Evolutionary conservation across 805 yeast species (phyloP).

Genomic region (Scheffersomyces amazonensis): DNA sequence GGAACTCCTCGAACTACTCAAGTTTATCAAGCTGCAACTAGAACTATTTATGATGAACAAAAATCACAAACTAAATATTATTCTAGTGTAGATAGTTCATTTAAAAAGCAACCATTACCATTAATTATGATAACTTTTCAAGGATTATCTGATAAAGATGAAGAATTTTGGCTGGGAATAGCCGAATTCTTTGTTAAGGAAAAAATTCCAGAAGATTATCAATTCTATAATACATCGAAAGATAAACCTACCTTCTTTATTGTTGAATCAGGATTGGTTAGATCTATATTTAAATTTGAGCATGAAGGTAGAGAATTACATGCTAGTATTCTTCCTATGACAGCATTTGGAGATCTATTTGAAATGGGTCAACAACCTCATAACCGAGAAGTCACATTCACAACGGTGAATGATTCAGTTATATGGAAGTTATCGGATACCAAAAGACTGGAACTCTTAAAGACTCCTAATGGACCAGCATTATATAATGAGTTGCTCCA

Average conservation of each 20-base stretch:
- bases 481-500: slow-evolving; percentile 62
- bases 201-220: slow-evolving; percentile 42
- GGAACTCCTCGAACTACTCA: slow-evolving; percentile 53
- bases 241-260: slow-evolving; percentile 53
- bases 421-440: slow-evolving; percentile 64
- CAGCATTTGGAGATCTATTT: slow-evolving; percentile 65
- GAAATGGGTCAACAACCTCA: slow-evolving; percentile 21
- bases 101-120: slow-evolving; percentile 57
- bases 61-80: slow-evolving; percentile 46
- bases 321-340: slow-evolving; percentile 60
- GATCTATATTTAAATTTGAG: slow-evolving; percentile 36
- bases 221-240: slow-evolving; percentile 44
- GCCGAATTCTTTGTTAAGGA: slow-evolving; percentile 53
- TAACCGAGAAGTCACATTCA: slow-evolving; percentile 44
- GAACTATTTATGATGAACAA: slow-evolving; percentile 42
- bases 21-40: slow-evolving; percentile 50
- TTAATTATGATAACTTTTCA: slow-evolving; percentile 63
- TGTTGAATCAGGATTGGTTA: slow-evolving; percentile 47
- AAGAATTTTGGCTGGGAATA: slow-evolving; percentile 61
- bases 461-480: slow-evolving; percentile 42
- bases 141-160: slow-evolving; percentile 49
- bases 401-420: slow-evolving; percentile 58
- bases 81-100: slow-evolving; percentile 32
- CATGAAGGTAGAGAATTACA: slow-evolving; percentile 34
- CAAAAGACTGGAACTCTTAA: slow-evolving; percentile 43